Evolutionary conservation across 345 rosid genomes (phyloP), one percentile per base, ranked within the genome.

Genomic region (Eucalyptus erythrocorys): DNA sequence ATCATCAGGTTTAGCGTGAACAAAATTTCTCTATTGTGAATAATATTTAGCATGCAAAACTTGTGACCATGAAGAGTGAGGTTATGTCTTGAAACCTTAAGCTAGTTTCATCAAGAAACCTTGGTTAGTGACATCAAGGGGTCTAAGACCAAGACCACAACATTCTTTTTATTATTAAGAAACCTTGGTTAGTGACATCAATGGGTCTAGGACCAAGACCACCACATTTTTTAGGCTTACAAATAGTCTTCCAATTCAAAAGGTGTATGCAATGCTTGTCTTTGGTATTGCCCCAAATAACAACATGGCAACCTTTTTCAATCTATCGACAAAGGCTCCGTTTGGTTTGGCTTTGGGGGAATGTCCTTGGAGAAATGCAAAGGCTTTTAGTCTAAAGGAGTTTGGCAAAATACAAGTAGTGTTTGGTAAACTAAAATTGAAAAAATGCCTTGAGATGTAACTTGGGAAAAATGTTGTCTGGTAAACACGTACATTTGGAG

Each of bases 241-340:
- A 51, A 51, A 51, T 51, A 51, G 57, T 51, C 5, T 19, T 51
- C 26, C 57, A 21, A 51, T 51, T 51, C 26, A 19, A 51, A 51
- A 51, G 1, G 2, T 51, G 26, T 17, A 50, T 51, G 24, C 0
- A 1, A 51, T 2, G 2, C 26, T 51, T 51, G 10, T 1, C 2
- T 51, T 51, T 51, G 57, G 26, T 51, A 51, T 51, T 0, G 0
- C 57, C 26, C 57, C 4, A 51, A 51, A 19, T 51, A 51, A 19
- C 10, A 51, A 0, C 10, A 19, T 0, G 5, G 2, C 5, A 19
- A 51, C 57, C 0, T 51, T 57, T 51, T 51, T 21, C 26, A 51
- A 51, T 51, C 10, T 51, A 51, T 7, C 5, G 0, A 21, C 57
- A 51, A 51, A 51, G 0, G 5, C 57, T 5, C 0, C 1, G 2